Percentiles rank a stretch among this genome's conserved stretches.
Conservation (phyloP, 495 filamentous ascomycete species). For the Penicillium odoratum region DNA sequence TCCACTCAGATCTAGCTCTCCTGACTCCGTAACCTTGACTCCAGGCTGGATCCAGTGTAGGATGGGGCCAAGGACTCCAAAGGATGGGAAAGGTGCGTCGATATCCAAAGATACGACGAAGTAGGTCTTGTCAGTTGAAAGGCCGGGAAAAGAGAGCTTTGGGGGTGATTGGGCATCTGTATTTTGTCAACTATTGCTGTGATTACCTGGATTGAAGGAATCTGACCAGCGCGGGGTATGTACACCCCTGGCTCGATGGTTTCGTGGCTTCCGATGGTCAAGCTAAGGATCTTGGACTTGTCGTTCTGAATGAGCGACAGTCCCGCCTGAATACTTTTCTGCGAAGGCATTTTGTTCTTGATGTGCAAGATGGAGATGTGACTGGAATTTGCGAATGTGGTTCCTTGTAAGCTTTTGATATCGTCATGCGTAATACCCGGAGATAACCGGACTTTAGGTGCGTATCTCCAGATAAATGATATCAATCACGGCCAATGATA, state of each 20-base stretch:
- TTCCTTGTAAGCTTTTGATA: background rate
- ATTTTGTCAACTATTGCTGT: background rate
- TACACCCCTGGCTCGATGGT: constrained; percentile 32
- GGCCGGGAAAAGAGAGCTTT: constrained; percentile 24
- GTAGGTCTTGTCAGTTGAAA: constrained; percentile 34
- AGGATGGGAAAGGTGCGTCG: constrained; percentile 54
- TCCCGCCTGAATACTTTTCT: constrained; percentile 28
- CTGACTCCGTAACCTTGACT: constrained; percentile 28
- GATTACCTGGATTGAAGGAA: background rate
- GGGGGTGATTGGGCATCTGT: constrained; percentile 36
- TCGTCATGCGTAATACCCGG: background rate
- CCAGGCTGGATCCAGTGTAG: constrained; percentile 54
- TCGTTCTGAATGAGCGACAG: constrained; percentile 37
- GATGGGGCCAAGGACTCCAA: constrained; percentile 38
- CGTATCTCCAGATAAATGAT: constrained; percentile 1
- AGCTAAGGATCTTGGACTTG: constrained; percentile 31
- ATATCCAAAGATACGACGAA: constrained; percentile 51
- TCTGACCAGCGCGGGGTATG: constrained; percentile 32
- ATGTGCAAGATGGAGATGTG: background rate
- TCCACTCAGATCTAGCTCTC: constrained; percentile 16
- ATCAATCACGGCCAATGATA: background rate
- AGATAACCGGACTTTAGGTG: constrained; percentile 1
- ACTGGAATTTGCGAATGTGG: background rate
- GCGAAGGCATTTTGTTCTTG: constrained; percentile 30
- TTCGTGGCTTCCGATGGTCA: constrained; percentile 27